Evolutionary conservation across 2,329 filamentous ascomycete genomes (phyloP), one percentile per base, ranked within the genome.

Genomic region (Paraconiothyrium brasiliense): DNA sequence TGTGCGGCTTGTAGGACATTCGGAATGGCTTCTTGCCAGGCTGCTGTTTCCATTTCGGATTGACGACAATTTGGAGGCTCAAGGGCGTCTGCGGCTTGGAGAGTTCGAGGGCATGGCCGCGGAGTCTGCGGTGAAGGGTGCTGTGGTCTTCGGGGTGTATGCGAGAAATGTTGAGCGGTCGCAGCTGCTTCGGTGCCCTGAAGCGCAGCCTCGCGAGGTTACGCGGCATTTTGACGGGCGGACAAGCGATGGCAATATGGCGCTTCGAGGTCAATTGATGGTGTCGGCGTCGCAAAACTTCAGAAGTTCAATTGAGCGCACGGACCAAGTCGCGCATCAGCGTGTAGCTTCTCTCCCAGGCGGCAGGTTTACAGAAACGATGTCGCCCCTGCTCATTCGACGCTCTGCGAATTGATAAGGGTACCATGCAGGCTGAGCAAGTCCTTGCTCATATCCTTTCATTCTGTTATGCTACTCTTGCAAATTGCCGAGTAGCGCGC

Each of bases 221-320:
- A 65, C 73, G 73, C 64, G 73, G 72, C 73, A 76, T 76, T 61
- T 68, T 68, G 47, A 59, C 57, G 60, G 65, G 54, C 39, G 49
- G 27, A 32, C 27, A 9, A 44, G 58, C 54, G 60, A 60, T 65
- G 64, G 47, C 59, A 56, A 54, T 65, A 57, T 58, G 49, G 37
- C 59, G 49, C 43, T 35, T 30, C 43, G 39, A 35, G 57, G 48
- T 43, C 50, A 30, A 32, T 32, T 43, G 47, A 27, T 34, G 24
- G 27, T 22, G 52, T 54, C 22, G 50, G 22, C 24, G 30, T 34
- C 50, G 60, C 59, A 68, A 63, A 64, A 59, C 59, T 58, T 39
- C 39, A 57, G 47, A 60, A 47, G 43, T 37, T 20, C 24, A 37
- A 3, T 13, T 16, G 30, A n/a, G 22, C 1, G 43, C 57, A 47